Evolutionary conservation across 2,329 filamentous ascomycete species (phyloP), one percentile per base, ranked within the genome.

Genomic region (Xylaria sp.): DNA sequence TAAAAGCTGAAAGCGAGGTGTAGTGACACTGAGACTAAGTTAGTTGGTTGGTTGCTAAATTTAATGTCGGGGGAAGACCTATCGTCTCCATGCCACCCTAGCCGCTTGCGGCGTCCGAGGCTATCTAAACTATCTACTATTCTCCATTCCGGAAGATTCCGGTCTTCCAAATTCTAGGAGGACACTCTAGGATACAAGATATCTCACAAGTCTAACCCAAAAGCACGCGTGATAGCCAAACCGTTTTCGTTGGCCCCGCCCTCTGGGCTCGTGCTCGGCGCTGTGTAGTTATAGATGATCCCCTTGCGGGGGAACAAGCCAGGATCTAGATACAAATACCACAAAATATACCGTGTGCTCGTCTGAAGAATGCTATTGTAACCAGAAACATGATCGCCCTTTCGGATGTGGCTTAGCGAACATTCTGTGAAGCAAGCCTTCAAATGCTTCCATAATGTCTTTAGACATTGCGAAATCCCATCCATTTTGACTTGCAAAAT

Each of bases 351-450:
- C 23, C 10, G 12, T 5, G 32, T 55, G n/a, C 2, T 13, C 5
- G n/a, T 55, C 51, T 35, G 13, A 25, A 27, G n/a, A 25, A 21
- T 18, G 9, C 10, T 63, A 40, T 27, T 29, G 18, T 12, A 35
- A 21, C 8, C 35, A n/a, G 18, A 44, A 50, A 18, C 23, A 23
- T 16, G 54, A 23, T 21, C 32, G 32, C 27, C 32, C 18, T 2
- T 21, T 50, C 13, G 54, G 47, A 8, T 44, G 55, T 29, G 62
- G 62, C n/a, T 29, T 59, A 0, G 54, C 32, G 12, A 16, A 32
- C 44, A 65, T 60, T 21, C 23, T 63, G 2, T 8, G 27, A 27
- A 68, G 10, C 16, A 68, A 35, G n/a, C 25, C 35, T 9, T 53
- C 16, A 12, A 68, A 68, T 21, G 61, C 60, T 2, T 3, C 18